Percentiles rank a stretch among this genome's conserved stretches.
Evolutionary conservation across 1,284 basidiomycete genomes (phyloP).

Genomic region (Microbotryum violaceum): DNA sequence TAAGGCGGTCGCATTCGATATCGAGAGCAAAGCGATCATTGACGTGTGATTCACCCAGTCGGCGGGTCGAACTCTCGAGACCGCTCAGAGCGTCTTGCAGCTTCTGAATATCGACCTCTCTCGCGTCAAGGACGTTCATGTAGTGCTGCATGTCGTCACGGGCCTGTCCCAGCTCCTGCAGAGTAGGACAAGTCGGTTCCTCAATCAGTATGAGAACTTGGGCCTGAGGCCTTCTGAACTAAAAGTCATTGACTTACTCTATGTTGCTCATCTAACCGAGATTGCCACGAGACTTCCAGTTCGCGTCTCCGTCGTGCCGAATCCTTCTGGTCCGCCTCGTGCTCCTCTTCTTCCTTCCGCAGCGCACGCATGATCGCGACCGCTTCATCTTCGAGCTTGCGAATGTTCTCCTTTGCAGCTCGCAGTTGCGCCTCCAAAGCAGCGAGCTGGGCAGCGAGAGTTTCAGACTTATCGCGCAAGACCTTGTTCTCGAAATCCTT

Average conservation of each 20-base stretch:
- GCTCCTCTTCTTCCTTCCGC: slow-evolving; percentile 47
- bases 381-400: slow-evolving; percentile 42
- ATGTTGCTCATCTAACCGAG: slow-evolving; percentile 43
- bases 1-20: slow-evolving; percentile 79
- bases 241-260: slow-evolving; percentile 22
- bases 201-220: too few species aligned
- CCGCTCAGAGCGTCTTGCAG: slow-evolving; percentile 65
- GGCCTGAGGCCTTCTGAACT: neutral
- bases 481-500: slow-evolving; percentile 32
- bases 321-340: slow-evolving; percentile 38
- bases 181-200: neutral
- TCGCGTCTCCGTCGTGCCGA: slow-evolving; percentile 43
- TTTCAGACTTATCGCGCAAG: slow-evolving; percentile 55
- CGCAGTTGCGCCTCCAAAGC: slow-evolving; percentile 36
- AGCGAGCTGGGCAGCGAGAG: slow-evolving; percentile 59
- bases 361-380: slow-evolving; percentile 64
- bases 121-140: slow-evolving; percentile 54
- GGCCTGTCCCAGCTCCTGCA: slow-evolving; percentile 38
- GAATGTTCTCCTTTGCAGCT: slow-evolving; percentile 22
- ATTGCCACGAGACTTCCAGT: slow-evolving; percentile 42
- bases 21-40: slow-evolving; percentile 79
- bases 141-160: slow-evolving; percentile 42
- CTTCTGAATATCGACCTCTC: slow-evolving; percentile 63
- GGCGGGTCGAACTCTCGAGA: slow-evolving; percentile 50
- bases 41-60: slow-evolving; percentile 69